Conservation (phyloP, 2,329 filamentous ascomycete species). For the Colletotrichum lupini region DNA sequence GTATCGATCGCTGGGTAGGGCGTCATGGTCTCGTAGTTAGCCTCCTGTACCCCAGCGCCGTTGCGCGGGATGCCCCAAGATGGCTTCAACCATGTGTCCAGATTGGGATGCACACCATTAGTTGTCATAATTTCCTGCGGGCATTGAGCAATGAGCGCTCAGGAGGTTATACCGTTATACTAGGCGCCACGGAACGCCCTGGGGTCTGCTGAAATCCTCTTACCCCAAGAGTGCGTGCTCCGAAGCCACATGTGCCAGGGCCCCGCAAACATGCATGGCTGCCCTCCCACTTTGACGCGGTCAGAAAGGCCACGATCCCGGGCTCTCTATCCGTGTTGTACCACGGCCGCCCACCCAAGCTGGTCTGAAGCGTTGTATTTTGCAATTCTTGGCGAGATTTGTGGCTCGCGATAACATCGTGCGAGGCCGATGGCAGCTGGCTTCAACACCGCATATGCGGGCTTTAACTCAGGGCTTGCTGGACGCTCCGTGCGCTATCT, state of each 20-base stretch:
- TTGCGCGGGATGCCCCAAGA: constrained; percentile 15
- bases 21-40: constrained; percentile 9
- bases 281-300: constrained; percentile 17
- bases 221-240: constrained; percentile 29
- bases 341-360: constrained; percentile 1
- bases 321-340: background rate
- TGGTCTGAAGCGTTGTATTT: constrained; percentile 9
- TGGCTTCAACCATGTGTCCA: constrained; percentile 12
- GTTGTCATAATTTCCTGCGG: constrained; percentile 19
- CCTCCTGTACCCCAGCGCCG: constrained; percentile 22
- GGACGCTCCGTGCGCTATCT: background rate
- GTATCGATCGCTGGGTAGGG: constrained; percentile 23
- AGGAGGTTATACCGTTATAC: background rate
- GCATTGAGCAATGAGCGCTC: constrained; percentile 24
- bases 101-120: constrained; percentile 24
- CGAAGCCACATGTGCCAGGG: constrained; percentile 24
- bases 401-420: constrained; percentile 5
- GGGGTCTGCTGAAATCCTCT: constrained; percentile 10
- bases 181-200: background rate
- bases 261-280: constrained; percentile 23
- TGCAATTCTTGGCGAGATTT: constrained; percentile 27
- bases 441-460: background rate
- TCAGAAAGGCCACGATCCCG: constrained; percentile 13
- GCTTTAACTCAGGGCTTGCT: background rate
- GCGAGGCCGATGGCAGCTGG: constrained; percentile 7